A percentile compares a stretch with the other conserved stretches of the same genome.
These are phyloP conservation scores for Loxodes magnus DNA, from an alignment of 73 alveolate species.

Conservation along the genomic window DNA sequence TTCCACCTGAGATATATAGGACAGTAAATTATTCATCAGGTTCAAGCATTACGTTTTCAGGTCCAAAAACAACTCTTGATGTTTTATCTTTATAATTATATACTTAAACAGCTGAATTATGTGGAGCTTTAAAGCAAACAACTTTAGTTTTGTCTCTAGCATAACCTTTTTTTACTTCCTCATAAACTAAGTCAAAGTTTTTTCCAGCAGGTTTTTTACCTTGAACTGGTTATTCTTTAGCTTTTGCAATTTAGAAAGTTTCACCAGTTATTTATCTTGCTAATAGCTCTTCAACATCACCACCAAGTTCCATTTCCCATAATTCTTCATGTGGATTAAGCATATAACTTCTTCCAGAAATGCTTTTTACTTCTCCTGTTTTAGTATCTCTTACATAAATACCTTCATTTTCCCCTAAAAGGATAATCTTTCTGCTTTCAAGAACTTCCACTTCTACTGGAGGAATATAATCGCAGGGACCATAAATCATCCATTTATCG, in stretches of 20 bases:
- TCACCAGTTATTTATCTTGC: neutral
- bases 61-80: slow-evolving; percentile 66
- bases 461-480: slow-evolving; percentile 71
- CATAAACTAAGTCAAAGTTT: slow-evolving; percentile 5
- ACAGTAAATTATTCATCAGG: slow-evolving; percentile 72
- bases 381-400: slow-evolving; percentile 50
- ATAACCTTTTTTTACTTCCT: slow-evolving; percentile 8
- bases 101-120: slow-evolving; percentile 58
- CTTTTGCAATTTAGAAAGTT: slow-evolving; percentile 3
- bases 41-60: slow-evolving; percentile 60
- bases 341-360: slow-evolving; percentile 56
- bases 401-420: slow-evolving; percentile 72
- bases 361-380: slow-evolving; percentile 63
- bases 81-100: slow-evolving; percentile 43
- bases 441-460: slow-evolving; percentile 36
- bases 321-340: slow-evolving; percentile 45
- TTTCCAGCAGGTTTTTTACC: slow-evolving; percentile 13
- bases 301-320: slow-evolving; percentile 41
- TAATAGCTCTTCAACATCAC: slow-evolving; percentile 36
- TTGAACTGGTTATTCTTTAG: slow-evolving; percentile 9
- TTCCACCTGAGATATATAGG: slow-evolving; percentile 44
- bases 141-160: slow-evolving; percentile 30
- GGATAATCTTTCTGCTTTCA: slow-evolving; percentile 56
- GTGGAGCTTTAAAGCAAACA: slow-evolving; percentile 59
- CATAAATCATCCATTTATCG: slow-evolving; percentile 59